Evolutionary conservation across 2,329 filamentous ascomycete genomes (phyloP), one percentile per base, ranked within the genome.

Genomic region (Ophiostoma populinum): DNA sequence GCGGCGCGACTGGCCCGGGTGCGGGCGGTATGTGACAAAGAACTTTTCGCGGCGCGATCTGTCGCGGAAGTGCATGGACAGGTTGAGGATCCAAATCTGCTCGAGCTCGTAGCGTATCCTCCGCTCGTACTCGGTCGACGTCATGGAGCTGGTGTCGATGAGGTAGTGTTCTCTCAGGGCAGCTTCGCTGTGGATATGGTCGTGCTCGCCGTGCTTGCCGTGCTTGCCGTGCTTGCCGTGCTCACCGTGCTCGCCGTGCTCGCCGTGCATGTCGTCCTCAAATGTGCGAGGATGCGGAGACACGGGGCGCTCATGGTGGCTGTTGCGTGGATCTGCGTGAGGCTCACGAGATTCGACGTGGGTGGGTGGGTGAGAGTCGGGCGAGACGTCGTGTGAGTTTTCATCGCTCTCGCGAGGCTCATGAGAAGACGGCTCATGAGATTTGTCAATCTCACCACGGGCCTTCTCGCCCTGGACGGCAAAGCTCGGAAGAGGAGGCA

Each of bases 21-120:
- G 68, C 52, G 92, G 79, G 32, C 85, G 81, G 52, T 81, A 98
- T 0, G 90, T 95, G 43, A 98, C 76, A 54, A 95, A 98, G 61
- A 95, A 95, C 54, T 98, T 98, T 55, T 98, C 90, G 28, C 87
- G 71, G 47, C 81, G 80, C 10, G 86, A 92, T 48, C 79, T 77
- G 57, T 98, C 90, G 40, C 86, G 74, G 54, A 94, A 98, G 54
- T 93, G 85, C 90, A 98, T 94, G 56, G 85, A 94, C 40, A 95
- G 67, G 50, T 98, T 98, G 46, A 98, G 63, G 40, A 98, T 95
- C 90, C 90, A 98, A 49, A 70, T 76, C 41, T 66, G 70, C 49
- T 94, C 85, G 37, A 94, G 66, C 54, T 95, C 87, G 42, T 80
- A 72, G 43, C 79, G 72, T 44, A 93, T 67, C 46, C 71, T 62